Percentiles rank a stretch among this genome's conserved stretches.
Conservation (phyloP, 192 early-diverging fungal species). For the Coemansia guatemalensis region DNA sequence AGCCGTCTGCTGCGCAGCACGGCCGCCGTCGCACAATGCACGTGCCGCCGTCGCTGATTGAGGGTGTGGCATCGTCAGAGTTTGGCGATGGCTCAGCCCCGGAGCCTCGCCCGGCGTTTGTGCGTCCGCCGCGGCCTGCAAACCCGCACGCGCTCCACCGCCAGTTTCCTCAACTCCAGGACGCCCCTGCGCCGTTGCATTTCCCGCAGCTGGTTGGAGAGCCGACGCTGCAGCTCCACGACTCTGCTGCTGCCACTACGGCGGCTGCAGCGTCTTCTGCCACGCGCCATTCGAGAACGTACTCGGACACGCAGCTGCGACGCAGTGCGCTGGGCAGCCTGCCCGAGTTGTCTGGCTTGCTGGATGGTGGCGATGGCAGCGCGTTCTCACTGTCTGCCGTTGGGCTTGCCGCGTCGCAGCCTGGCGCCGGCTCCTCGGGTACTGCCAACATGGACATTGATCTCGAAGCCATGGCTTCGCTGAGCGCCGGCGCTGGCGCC, state of each 20-base stretch:
- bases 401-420: background rate
- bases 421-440: background rate
- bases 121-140: conserved; percentile 4
- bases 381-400: conserved; percentile 5
- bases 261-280: background rate
- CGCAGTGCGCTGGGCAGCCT: conserved; percentile 31
- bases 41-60: conserved; percentile 47
- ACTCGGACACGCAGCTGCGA: conserved; percentile 35
- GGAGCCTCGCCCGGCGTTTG: background rate
- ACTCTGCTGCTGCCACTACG: no score
- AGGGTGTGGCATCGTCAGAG: conserved; percentile 37
- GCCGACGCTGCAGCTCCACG: background rate
- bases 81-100: conserved; percentile 10
- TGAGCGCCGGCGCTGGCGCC: conserved; percentile 18
- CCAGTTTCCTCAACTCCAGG: conserved; percentile 8
- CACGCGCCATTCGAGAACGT: conserved; percentile 24
- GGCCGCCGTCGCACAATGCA: conserved; percentile 49
- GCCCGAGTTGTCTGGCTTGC: conserved; percentile 13
- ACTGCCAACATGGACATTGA: conserved; percentile 20
- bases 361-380: background rate
- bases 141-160: background rate
- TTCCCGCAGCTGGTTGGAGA: no score
- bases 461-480: conserved; percentile 43
- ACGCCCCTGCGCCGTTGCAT: background rate
- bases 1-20: conserved; percentile 1